phyloP scores from a whole-genome alignment of 2,329 filamentous ascomycete genomes.

The Fusarium denticulatum region DNA sequence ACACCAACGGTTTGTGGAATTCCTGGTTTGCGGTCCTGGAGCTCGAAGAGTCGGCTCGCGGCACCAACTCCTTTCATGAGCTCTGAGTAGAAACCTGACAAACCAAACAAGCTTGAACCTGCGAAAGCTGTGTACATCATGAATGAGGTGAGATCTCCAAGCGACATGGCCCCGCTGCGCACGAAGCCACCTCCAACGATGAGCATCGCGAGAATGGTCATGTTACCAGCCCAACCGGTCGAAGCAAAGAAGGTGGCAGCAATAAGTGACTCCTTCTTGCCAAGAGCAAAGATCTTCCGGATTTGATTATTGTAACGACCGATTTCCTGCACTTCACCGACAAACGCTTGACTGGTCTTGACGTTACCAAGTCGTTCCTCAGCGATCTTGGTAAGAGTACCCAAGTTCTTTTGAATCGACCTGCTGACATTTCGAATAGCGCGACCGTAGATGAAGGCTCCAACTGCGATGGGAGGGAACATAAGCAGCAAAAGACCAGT shows the following conservation, averaged over 20 bases:
- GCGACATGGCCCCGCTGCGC: slow-evolving; percentile 82
- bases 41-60: slow-evolving; percentile 93
- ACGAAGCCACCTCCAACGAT: slow-evolving; percentile 93
- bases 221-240: slow-evolving; percentile 93
- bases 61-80: slow-evolving; percentile 99
- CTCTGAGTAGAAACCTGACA: slow-evolving; percentile 97
- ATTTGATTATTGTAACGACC: slow-evolving; percentile 91
- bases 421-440: slow-evolving; percentile 89
- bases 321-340: slow-evolving; percentile 90
- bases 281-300: slow-evolving; percentile 89
- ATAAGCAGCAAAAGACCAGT: slow-evolving; percentile 87
- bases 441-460: slow-evolving; percentile 91
- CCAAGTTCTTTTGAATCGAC: slow-evolving; percentile 92
- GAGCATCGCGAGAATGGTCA: slow-evolving; percentile 91
- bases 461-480: slow-evolving; percentile 89
- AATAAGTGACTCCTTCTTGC: slow-evolving; percentile 85
- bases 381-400: slow-evolving; percentile 93
- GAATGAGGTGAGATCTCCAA: slow-evolving; percentile 94
- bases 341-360: slow-evolving; percentile 95
- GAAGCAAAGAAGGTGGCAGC: slow-evolving; percentile 89
- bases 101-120: slow-evolving; percentile 87
- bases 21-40: slow-evolving; percentile 87
- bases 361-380: slow-evolving; percentile 98
- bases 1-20: slow-evolving; percentile 87
- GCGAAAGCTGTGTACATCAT: slow-evolving; percentile 97